Conservation (phyloP, 768 basidiomycete species). For the Lactarius vividus region DNA sequence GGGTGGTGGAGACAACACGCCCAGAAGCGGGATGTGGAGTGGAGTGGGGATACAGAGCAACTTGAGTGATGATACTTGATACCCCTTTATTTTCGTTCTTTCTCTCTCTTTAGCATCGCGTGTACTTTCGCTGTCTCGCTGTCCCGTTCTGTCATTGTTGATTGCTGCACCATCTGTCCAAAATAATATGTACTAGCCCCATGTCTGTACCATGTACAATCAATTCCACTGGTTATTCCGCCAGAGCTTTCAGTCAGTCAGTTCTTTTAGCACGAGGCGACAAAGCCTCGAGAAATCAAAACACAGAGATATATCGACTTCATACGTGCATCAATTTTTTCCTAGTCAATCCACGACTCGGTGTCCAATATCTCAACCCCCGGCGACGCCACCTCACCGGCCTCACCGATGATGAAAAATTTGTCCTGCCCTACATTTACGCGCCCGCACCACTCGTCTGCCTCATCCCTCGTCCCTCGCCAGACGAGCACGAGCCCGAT, state of each 20-base stretch:
- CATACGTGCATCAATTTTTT: not conserved
- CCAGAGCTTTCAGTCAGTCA: no score
- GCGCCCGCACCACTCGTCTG: no score
- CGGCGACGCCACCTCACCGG: slow-evolving; percentile 61
- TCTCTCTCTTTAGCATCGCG: not conserved
- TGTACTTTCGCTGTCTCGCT: not conserved
- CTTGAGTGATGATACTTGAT: slow-evolving; percentile 12
- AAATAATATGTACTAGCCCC: not conserved
- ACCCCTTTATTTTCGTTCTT: not conserved
- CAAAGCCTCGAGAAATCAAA: not conserved
- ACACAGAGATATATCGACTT: not conserved
- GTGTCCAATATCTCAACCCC: slow-evolving; percentile 78
- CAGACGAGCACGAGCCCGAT: no score
- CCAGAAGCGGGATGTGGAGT: slow-evolving; percentile 15
- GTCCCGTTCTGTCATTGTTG: not conserved
- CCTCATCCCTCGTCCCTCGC: no score
- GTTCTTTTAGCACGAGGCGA: not conserved
- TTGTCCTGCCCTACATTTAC: slow-evolving; percentile 27
- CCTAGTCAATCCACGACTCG: slow-evolving; percentile 52
- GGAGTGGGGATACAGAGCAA: slow-evolving; percentile 15
- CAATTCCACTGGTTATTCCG: not conserved
- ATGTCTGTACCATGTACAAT: not conserved
- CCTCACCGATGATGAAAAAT: slow-evolving; percentile 77
- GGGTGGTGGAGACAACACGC: not conserved
- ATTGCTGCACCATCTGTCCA: not conserved